Evolutionary conservation across 2,329 filamentous ascomycete species (phyloP).

Genomic region (Coniochaeta sp.): DNA sequence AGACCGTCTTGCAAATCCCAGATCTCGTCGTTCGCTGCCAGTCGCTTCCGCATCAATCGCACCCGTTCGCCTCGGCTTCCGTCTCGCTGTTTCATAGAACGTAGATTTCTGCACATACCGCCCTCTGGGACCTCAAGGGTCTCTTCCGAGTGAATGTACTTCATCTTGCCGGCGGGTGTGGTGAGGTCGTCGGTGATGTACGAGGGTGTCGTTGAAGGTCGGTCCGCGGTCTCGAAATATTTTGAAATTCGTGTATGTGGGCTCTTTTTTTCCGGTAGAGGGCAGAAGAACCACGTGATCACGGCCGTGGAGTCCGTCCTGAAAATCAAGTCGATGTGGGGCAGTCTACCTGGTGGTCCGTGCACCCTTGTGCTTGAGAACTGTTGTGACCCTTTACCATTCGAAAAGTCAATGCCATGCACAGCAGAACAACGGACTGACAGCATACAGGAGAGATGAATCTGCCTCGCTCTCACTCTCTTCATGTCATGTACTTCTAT

Average conservation of each 20-base stretch:
- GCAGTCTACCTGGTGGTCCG: not conserved
- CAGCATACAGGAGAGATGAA: too few relatives aligned
- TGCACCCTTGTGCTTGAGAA: not conserved
- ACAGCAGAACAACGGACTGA: too few relatives aligned
- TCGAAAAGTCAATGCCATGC: too few relatives aligned
- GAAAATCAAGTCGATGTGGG: not conserved
- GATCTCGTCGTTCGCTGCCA: conserved; percentile 5
- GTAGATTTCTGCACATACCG: conserved; percentile 58
- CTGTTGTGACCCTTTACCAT: too few relatives aligned
- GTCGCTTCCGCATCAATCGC: conserved; percentile 1
- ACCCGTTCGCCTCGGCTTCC: not conserved
- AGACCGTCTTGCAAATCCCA: not conserved
- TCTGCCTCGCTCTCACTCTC: too few relatives aligned
- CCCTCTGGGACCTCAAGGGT: conserved; percentile 91
- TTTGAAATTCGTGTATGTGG: conserved; percentile 6
- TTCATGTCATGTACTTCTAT: too few relatives aligned
- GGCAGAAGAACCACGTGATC: not conserved
- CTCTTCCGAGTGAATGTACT: conserved; percentile 99
- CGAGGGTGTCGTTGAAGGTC: conserved; percentile 11
- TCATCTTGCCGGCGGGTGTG: conserved; percentile 72
- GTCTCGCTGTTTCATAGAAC: not conserved
- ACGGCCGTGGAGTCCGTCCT: not conserved
- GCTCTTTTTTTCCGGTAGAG: not conserved
- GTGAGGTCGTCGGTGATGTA: conserved; percentile 30
- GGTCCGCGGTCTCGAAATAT: conserved; percentile 1